These are phyloP conservation scores for Aspergillus eucalypticola DNA, from an alignment of 2,329 filamentous ascomycete species.

Conservation along the genomic window DNA sequence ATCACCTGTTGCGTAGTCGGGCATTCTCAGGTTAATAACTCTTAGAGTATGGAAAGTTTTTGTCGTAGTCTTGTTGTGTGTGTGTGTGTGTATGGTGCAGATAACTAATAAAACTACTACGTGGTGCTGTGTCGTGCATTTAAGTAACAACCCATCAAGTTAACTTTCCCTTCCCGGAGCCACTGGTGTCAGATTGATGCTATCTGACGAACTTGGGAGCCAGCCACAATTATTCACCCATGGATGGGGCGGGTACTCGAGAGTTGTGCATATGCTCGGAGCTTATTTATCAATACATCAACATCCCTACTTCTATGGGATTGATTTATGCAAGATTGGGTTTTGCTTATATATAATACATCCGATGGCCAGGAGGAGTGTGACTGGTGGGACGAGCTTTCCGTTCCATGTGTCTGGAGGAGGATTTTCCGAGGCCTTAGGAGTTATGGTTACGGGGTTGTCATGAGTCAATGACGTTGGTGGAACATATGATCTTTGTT, in stretches of 20 bases:
- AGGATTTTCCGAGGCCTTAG: background rate
- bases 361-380: background rate
- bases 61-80: background rate
- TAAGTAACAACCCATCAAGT: background rate
- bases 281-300: background rate
- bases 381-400: background rate
- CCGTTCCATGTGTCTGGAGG: background rate
- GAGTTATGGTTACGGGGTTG: background rate
- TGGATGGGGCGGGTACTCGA: background rate
- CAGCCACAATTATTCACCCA: background rate
- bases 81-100: background rate
- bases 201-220: background rate
- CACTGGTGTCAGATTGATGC: conserved; percentile 1
- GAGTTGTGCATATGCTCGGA: background rate
- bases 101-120: too few relatives aligned
- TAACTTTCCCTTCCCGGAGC: background rate
- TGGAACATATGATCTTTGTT: background rate
- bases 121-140: too few relatives aligned
- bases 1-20: background rate
- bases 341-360: background rate
- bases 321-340: background rate
- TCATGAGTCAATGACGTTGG: background rate
- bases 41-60: too few relatives aligned
- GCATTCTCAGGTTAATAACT: background rate
- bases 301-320: background rate